These are phyloP conservation scores for Suillus plorans DNA, from an alignment of 768 basidiomycete genomes.

Conservation along the genomic window DNA sequence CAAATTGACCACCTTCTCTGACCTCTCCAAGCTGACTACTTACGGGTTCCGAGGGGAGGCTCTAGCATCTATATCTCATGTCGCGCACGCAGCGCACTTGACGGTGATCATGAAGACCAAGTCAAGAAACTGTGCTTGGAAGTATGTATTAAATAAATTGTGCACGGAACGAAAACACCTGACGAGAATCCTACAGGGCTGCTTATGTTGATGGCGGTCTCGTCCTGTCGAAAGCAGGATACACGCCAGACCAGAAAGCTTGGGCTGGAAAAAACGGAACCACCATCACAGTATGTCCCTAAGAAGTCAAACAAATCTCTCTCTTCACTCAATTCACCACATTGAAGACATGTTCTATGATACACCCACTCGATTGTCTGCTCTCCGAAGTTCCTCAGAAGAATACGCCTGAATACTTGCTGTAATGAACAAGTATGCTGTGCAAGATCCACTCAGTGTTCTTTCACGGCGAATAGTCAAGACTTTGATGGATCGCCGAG, in stretches of 20 bases:
- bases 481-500: conserved; percentile 58
- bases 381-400: conserved; percentile 81
- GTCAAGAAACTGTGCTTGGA: conserved; percentile 84
- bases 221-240: conserved; percentile 67
- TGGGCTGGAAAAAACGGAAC: conserved; percentile 96
- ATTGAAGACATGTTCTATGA: conserved; percentile 97
- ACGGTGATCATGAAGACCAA: conserved; percentile 90
- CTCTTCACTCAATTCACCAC: conserved; percentile 40
- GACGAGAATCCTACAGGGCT: too few species aligned
- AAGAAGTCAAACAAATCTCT: not conserved
- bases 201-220: conserved; percentile 59
- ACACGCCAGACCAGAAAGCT: conserved; percentile 76
- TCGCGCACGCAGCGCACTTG: conserved; percentile 59
- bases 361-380: conserved; percentile 81
- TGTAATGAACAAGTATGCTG: conserved; percentile 88
- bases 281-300: conserved; percentile 64
- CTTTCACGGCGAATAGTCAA: conserved; percentile 56
- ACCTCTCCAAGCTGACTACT: conserved; percentile 79
- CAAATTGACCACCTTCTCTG: conserved; percentile 84
- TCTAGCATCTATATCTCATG: conserved; percentile 92
- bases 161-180: not conserved
- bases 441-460: conserved; percentile 46
- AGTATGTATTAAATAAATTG: conserved; percentile 50
- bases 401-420: conserved; percentile 92
- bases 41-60: conserved; percentile 99